These are phyloP conservation scores for Aspergillus egyptiacus DNA, from an alignment of 495 filamentous ascomycete species.

Conservation along the genomic window DNA sequence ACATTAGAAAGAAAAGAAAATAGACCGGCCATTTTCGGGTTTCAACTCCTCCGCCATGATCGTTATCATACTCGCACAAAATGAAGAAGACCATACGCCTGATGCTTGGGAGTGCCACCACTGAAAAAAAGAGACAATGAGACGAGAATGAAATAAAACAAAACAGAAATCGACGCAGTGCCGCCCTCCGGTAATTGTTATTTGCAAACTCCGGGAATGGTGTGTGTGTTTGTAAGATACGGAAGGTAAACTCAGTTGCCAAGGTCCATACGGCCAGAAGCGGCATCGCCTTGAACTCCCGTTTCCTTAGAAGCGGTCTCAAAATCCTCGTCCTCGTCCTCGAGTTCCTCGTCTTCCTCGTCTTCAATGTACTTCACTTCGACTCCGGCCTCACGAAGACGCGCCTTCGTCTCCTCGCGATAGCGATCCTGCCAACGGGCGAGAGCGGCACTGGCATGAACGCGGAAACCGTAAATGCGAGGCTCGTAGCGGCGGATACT, in stretches of 20 bases:
- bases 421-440: slow-evolving; percentile 82
- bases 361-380: slow-evolving; percentile 54
- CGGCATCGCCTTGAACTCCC: slow-evolving; percentile 34
- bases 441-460: slow-evolving; percentile 83
- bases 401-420: slow-evolving; percentile 70
- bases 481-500: slow-evolving; percentile 79
- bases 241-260: slow-evolving; percentile 25
- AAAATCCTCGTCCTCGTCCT: slow-evolving; percentile 40
- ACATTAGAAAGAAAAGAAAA: slow-evolving; percentile 23
- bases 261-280: slow-evolving; percentile 41
- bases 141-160: slow-evolving; percentile 1
- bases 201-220: not conserved
- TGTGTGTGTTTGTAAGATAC: not conserved
- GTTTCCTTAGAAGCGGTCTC: slow-evolving; percentile 19
- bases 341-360: slow-evolving; percentile 45
- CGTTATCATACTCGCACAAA: slow-evolving; percentile 23
- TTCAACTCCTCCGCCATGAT: slow-evolving; percentile 26
- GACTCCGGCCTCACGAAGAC: slow-evolving; percentile 51
- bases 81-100: slow-evolving; percentile 30
- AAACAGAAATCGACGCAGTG: not conserved
- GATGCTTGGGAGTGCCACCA: slow-evolving; percentile 12
- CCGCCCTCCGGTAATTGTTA: not conserved
- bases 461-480: slow-evolving; percentile 87
- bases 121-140: slow-evolving; percentile 4
- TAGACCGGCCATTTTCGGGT: slow-evolving; percentile 26